A percentile compares a stretch with the other conserved stretches of the same genome.
Evolutionary conservation across 192 early-diverging fungal genomes (phyloP).

Genomic region (Coemansia umbellata): DNA sequence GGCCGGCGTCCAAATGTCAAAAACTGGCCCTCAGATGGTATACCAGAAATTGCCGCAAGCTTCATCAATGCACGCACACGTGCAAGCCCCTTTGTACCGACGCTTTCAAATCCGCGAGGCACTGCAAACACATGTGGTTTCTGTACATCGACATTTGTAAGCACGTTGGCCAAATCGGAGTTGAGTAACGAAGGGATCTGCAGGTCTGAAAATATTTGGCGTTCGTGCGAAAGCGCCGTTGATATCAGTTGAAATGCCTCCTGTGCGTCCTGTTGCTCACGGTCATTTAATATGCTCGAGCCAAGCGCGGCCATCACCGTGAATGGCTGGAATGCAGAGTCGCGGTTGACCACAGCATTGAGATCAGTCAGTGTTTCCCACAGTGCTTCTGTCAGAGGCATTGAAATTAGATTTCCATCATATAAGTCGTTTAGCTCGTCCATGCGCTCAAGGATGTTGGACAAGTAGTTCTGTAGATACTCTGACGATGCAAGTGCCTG

Average conservation of each 20-base stretch:
- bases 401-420: slow-evolving; percentile 17
- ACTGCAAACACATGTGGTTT: slow-evolving; percentile 28
- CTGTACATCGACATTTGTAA: slow-evolving; percentile 13
- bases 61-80: slow-evolving; percentile 47
- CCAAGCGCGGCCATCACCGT: slow-evolving; percentile 61
- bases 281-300: slow-evolving; percentile 57
- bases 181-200: slow-evolving; percentile 44
- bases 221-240: slow-evolving; percentile 64
- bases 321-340: slow-evolving; percentile 57
- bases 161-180: slow-evolving; percentile 18
- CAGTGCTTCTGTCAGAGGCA: slow-evolving; percentile 52
- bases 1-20: slow-evolving; percentile 49
- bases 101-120: slow-evolving; percentile 42
- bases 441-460: slow-evolving; percentile 46
- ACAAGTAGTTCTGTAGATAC: slow-evolving; percentile 48
- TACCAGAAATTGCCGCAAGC: slow-evolving; percentile 26
- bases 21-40: slow-evolving; percentile 34
- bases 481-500: slow-evolving; percentile 64
- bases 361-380: slow-evolving; percentile 53
- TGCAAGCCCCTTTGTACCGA: slow-evolving; percentile 40
- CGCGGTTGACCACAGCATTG: slow-evolving; percentile 41
- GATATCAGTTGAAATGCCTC: slow-evolving; percentile 82
- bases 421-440: slow-evolving; percentile 42
- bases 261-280: slow-evolving; percentile 85
- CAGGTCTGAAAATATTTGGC: slow-evolving; percentile 21